Evolutionary conservation across 139 green algal genomes (phyloP).

Genomic region (Tetradesmus obliquus): DNA sequence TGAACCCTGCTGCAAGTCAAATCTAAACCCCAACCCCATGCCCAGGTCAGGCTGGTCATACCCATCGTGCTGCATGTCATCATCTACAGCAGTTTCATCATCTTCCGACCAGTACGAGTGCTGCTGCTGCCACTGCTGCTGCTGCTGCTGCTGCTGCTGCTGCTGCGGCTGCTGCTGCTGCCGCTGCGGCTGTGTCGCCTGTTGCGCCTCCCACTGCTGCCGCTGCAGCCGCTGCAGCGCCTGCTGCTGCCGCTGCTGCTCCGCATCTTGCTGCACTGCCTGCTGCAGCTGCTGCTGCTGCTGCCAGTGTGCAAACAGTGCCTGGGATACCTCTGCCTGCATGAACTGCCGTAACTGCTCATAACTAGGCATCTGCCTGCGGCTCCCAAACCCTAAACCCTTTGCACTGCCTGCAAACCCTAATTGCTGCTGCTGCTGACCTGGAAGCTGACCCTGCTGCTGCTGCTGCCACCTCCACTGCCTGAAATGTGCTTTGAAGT

Average conservation of each 20-base stretch:
- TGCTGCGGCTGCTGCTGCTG: neutral
- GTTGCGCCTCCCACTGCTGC: neutral
- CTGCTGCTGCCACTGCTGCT: neutral
- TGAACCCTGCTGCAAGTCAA: neutral
- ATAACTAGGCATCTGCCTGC: neutral
- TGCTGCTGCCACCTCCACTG: slow-evolving; percentile 6
- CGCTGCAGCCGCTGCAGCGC: neutral
- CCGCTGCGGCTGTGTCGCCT: neutral
- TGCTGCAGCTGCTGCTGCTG: slow-evolving; percentile 29
- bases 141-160: neutral
- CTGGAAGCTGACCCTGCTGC: neutral
- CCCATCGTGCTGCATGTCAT: neutral
- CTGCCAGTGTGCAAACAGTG: neutral
- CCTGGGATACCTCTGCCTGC: neutral
- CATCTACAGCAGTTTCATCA: neutral
- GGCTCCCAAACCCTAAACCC: neutral
- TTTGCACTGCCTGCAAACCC: neutral
- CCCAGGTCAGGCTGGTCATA: neutral
- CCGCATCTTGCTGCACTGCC: neutral
- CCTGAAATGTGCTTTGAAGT: neutral
- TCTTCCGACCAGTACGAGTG: neutral
- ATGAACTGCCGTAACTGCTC: neutral
- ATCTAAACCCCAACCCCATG: neutral
- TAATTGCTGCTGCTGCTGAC: neutral
- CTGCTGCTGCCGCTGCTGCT: neutral